These are phyloP conservation scores for Petunia hybrid DNA, from an alignment of 305 asterid genomes.

Conservation along the genomic window DNA sequence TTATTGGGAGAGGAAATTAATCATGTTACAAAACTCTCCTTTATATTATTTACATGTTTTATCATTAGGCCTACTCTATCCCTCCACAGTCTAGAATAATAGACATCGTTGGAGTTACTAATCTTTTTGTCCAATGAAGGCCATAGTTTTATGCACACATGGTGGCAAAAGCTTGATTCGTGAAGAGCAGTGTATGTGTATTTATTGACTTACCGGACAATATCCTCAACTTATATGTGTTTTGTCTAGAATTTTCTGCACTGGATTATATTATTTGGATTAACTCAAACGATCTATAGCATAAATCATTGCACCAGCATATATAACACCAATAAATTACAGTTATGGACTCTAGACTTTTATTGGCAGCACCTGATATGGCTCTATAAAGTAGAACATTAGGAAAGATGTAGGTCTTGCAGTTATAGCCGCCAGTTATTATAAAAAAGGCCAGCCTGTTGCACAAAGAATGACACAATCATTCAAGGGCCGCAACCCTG, in stretches of 20 bases:
- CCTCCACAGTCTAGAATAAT: background rate
- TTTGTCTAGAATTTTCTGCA: constrained; percentile 15
- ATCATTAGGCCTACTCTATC: background rate
- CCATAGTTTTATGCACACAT: background rate
- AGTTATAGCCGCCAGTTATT: background rate
- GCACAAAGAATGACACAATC: no score
- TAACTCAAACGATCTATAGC: background rate
- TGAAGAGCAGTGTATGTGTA: background rate
- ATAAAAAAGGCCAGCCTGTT: no score
- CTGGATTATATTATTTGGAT: constrained; percentile 2
- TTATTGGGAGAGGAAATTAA: background rate
- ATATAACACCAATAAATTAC: background rate
- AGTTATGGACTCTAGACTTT: background rate
- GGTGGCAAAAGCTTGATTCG: background rate
- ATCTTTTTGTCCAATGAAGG: background rate
- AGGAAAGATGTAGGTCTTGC: background rate
- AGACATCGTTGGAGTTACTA: background rate
- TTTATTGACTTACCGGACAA: background rate
- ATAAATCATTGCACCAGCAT: background rate
- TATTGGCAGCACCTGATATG: background rate
- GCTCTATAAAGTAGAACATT: background rate
- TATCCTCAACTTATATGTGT: constrained; percentile 7
- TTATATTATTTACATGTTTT: background rate
- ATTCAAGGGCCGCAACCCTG: no score
- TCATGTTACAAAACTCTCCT: background rate